phyloP scores from a whole-genome alignment of 768 basidiomycete genomes.

The Boletus insuetus region DNA sequence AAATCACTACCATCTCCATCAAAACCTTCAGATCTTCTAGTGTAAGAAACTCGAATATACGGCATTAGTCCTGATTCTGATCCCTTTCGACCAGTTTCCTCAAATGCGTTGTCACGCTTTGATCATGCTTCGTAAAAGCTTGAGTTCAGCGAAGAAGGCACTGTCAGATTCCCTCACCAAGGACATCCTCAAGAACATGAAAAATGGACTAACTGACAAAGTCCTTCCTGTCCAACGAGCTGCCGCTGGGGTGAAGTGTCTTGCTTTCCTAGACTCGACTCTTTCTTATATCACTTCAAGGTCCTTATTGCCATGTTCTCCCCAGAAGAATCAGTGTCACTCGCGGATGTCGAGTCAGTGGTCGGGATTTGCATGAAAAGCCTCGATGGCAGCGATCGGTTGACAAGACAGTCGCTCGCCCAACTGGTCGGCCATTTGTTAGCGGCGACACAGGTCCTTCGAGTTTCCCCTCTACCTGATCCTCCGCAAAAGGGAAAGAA shows the following conservation, averaged over 20 bases:
- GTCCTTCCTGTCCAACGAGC: conserved; percentile 82
- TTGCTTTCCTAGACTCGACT: conserved; percentile 1
- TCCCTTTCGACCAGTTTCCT: conserved; percentile 51
- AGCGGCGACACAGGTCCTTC: conserved; percentile 74
- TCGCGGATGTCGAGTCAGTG: conserved; percentile 76
- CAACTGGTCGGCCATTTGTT: conserved; percentile 83
- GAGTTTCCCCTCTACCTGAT: conserved; percentile 45
- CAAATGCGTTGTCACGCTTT: conserved; percentile 83
- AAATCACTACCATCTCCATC: conserved; percentile 64
- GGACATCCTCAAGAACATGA: conserved; percentile 85
- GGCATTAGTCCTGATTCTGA: conserved; percentile 3
- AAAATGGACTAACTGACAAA: conserved; percentile 73
- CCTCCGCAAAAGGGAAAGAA: conserved; percentile 60
- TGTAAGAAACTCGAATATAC: conserved; percentile 42
- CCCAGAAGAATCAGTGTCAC: conserved; percentile 49
- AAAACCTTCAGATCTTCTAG: conserved; percentile 71
- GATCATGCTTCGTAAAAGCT: conserved; percentile 69
- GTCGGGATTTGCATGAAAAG: conserved; percentile 64
- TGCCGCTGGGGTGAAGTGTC: conserved; percentile 60
- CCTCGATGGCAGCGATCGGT: conserved; percentile 80
- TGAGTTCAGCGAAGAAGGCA: conserved; percentile 79
- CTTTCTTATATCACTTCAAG: conserved; percentile 32
- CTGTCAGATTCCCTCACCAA: conserved; percentile 73
- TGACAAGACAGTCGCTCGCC: conserved; percentile 76
- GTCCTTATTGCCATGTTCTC: conserved; percentile 59